Evolutionary conservation across 2,329 filamentous ascomycete species (phyloP).

Genomic region (Colletotrichum ledebouriae): DNA sequence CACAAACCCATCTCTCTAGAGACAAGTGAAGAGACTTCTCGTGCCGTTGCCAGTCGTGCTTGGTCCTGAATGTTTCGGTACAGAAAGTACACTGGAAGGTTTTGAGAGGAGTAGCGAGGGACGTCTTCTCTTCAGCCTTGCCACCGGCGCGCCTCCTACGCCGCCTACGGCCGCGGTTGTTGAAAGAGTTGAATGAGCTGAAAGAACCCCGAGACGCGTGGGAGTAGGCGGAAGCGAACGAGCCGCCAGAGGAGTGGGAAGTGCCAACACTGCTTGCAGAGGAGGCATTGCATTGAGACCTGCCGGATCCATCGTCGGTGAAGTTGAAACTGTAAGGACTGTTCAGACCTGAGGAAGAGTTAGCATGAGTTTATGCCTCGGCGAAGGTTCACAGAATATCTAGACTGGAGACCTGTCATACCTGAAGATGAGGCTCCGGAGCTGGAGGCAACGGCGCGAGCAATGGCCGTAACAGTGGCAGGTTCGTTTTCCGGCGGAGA

Average conservation of each 20-base stretch:
- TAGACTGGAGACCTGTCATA: slow-evolving; percentile 1
- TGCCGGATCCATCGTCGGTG: slow-evolving; percentile 72
- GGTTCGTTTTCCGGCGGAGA: slow-evolving; percentile 73
- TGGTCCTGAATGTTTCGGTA: slow-evolving; percentile 76
- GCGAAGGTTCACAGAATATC: neutral
- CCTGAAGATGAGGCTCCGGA: slow-evolving; percentile 57
- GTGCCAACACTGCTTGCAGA: slow-evolving; percentile 72
- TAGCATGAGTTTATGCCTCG: slow-evolving; percentile 1
- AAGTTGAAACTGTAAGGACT: slow-evolving; percentile 70
- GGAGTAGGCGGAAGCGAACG: slow-evolving; percentile 71
- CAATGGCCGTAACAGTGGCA: slow-evolving; percentile 70
- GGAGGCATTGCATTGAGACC: slow-evolving; percentile 70
- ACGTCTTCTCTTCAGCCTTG: slow-evolving; percentile 52
- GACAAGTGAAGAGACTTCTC: slow-evolving; percentile 77
- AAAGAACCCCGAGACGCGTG: slow-evolving; percentile 70
- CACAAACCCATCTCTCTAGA: slow-evolving; percentile 75
- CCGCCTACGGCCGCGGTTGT: slow-evolving; percentile 61
- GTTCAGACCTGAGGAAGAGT: slow-evolving; percentile 59
- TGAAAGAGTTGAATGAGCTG: slow-evolving; percentile 63
- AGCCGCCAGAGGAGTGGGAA: slow-evolving; percentile 70
- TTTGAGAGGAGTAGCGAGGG: slow-evolving; percentile 61
- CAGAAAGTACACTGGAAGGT: slow-evolving; percentile 78
- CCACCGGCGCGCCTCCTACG: slow-evolving; percentile 61
- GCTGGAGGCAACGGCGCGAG: slow-evolving; percentile 67
- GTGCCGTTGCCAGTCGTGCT: slow-evolving; percentile 79